phyloP scores from a whole-genome alignment of 352 stramenopile species.

The Blastocystis hominis region DNA sequence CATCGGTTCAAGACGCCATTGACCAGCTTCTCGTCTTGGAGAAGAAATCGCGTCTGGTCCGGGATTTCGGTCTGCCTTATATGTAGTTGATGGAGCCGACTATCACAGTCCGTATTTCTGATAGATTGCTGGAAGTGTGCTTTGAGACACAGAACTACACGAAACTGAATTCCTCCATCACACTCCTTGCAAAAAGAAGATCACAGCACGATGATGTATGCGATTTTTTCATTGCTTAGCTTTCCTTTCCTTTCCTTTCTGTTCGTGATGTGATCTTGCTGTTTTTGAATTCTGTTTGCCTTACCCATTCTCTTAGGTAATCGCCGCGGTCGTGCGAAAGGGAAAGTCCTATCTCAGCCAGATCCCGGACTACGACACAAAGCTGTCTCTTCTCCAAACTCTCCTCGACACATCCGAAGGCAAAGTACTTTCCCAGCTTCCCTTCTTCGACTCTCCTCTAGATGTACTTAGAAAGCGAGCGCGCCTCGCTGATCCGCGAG shows the following conservation, averaged over 20 bases:
- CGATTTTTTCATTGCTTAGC: background rate
- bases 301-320: background rate
- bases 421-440: constrained; percentile 2
- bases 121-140: constrained; percentile 33
- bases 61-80: background rate
- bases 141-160: background rate
- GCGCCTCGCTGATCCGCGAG: background rate
- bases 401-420: constrained; percentile 47
- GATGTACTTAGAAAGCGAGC: constrained; percentile 27
- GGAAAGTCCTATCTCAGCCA: background rate
- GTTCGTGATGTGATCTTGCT: no score
- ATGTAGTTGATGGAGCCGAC: constrained; percentile 26
- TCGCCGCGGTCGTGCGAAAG: background rate
- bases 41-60: constrained; percentile 28
- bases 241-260: no score
- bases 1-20: constrained; percentile 38
- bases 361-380: background rate
- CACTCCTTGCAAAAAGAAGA: constrained; percentile 29
- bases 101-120: constrained; percentile 17
- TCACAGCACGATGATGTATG: constrained; percentile 49
- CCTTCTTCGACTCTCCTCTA: background rate
- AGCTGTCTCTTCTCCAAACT: background rate
- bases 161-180: constrained; percentile 19
- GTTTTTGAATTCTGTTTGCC: background rate
- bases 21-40: constrained; percentile 44